phyloP scores from a whole-genome alignment of 176 grass and related monocot species.

The Lolium perenne region DNA sequence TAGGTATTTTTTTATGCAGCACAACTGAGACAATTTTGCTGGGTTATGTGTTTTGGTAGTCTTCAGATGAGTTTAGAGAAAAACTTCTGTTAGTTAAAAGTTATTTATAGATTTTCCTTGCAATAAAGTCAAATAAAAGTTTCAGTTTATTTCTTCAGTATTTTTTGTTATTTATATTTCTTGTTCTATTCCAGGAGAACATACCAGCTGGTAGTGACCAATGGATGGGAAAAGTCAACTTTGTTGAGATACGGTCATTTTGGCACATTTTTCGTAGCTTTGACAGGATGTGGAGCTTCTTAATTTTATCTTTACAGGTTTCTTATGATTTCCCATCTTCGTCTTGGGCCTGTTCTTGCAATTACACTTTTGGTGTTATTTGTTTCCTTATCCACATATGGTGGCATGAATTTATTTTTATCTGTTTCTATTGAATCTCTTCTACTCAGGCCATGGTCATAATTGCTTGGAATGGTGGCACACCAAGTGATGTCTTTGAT shows the following conservation, averaged over 20 bases:
- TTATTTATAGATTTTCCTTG: not conserved
- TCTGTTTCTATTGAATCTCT: slow-evolving; percentile 10
- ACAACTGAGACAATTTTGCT: not conserved
- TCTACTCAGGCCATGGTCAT: slow-evolving; percentile 83
- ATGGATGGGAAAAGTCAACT: slow-evolving; percentile 97
- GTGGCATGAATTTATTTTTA: not conserved
- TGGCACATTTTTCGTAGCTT: slow-evolving; percentile 99
- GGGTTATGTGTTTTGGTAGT: not conserved
- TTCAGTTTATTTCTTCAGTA: not conserved
- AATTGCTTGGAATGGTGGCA: slow-evolving; percentile 95
- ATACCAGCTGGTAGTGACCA: slow-evolving; percentile 40
- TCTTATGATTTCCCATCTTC: slow-evolving; percentile 35
- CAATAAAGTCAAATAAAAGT: not conserved
- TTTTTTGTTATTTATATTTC: slow-evolving; percentile 34
- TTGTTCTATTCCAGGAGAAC: slow-evolving; percentile 62
- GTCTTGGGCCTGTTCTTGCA: slow-evolving; percentile 25
- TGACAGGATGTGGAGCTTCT: slow-evolving; percentile 98
- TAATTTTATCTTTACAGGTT: slow-evolving; percentile 92
- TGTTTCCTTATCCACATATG: slow-evolving; percentile 25
- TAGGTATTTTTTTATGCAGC: not conserved
- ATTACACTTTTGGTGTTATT: slow-evolving; percentile 32
- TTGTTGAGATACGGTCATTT: slow-evolving; percentile 93
- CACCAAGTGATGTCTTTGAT: slow-evolving; percentile 83
- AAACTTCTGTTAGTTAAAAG: not conserved
- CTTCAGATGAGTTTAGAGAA: not conserved